Evolutionary conservation across 306 rosid species (phyloP).

Genomic region (Geum urbanum): DNA sequence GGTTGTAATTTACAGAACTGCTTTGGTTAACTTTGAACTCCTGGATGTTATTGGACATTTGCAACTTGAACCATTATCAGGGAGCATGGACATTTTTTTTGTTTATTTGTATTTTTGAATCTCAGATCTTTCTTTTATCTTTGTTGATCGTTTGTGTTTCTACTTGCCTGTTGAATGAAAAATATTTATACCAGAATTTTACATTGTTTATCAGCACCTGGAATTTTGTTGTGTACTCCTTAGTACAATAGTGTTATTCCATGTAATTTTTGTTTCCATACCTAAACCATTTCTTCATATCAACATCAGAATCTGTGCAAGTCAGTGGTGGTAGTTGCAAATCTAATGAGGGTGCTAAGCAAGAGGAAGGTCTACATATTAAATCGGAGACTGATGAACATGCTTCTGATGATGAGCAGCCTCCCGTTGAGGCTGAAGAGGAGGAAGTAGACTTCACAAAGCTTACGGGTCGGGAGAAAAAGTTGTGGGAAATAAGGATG

Average conservation of each 20-base stretch:
- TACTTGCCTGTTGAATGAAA: background rate
- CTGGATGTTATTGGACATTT: background rate
- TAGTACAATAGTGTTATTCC: background rate
- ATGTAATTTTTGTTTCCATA: background rate
- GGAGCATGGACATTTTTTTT: background rate
- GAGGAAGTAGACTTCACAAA: slow-evolving; percentile 27
- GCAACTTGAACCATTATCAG: background rate
- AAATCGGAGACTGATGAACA: slow-evolving; percentile 17
- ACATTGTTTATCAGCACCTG: background rate
- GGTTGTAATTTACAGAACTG: background rate
- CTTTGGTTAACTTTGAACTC: background rate
- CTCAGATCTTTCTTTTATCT: background rate
- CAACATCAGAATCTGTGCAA: slow-evolving; percentile 37
- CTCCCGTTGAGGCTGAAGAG: slow-evolving; percentile 12
- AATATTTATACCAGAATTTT: background rate
- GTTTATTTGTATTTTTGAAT: background rate
- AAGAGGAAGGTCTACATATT: slow-evolving; percentile 38
- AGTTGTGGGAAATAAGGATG: slow-evolving; percentile 73
- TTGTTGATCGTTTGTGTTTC: background rate
- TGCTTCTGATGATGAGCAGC: slow-evolving; percentile 21
- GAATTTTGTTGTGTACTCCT: background rate
- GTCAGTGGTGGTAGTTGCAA: slow-evolving; percentile 40
- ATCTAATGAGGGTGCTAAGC: slow-evolving; percentile 31
- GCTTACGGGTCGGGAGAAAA: slow-evolving; percentile 67
- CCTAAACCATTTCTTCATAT: slow-evolving; percentile 15